Conservation (phyloP, 2,329 filamentous ascomycete species). For the Ophiostoma tasmaniense region DNA sequence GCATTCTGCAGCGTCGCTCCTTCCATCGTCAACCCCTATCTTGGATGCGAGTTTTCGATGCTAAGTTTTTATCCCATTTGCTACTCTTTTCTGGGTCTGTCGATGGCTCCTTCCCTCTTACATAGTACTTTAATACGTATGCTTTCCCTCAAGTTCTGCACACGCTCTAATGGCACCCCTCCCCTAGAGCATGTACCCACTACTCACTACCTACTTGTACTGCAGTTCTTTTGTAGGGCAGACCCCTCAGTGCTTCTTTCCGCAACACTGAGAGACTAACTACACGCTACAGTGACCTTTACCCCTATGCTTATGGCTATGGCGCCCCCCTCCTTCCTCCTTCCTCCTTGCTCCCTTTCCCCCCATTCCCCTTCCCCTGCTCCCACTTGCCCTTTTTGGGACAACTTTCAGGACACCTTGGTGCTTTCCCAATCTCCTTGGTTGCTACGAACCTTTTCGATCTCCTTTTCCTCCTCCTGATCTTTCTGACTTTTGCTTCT, state of each 20-base stretch:
- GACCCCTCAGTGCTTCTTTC: slow-evolving; percentile 3
- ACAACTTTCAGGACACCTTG: slow-evolving; percentile 18
- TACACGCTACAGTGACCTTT: neutral
- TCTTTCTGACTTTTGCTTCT: slow-evolving; percentile 2
- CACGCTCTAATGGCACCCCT: neutral
- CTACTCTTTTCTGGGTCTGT: neutral
- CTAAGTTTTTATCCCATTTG: neutral
- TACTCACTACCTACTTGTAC: neutral
- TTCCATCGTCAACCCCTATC: neutral
- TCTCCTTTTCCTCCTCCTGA: slow-evolving; percentile 5
- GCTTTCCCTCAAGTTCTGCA: neutral
- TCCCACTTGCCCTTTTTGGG: slow-evolving; percentile 14
- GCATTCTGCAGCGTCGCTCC: neutral
- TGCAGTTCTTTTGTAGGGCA: slow-evolving; percentile 1
- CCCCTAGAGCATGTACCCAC: neutral
- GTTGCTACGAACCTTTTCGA: neutral
- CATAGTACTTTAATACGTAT: neutral
- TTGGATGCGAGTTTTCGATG: neutral
- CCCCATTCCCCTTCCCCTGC: neutral
- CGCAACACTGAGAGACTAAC: no score
- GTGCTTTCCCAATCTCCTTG: slow-evolving; percentile 5
- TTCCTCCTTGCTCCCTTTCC: slow-evolving; percentile 1
- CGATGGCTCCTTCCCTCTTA: neutral
- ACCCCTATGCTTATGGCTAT: slow-evolving; percentile 5
- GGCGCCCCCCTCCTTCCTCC: slow-evolving; percentile 1